phyloP scores from a whole-genome alignment of 1,284 basidiomycete genomes.

The Sparassis latifolia region DNA sequence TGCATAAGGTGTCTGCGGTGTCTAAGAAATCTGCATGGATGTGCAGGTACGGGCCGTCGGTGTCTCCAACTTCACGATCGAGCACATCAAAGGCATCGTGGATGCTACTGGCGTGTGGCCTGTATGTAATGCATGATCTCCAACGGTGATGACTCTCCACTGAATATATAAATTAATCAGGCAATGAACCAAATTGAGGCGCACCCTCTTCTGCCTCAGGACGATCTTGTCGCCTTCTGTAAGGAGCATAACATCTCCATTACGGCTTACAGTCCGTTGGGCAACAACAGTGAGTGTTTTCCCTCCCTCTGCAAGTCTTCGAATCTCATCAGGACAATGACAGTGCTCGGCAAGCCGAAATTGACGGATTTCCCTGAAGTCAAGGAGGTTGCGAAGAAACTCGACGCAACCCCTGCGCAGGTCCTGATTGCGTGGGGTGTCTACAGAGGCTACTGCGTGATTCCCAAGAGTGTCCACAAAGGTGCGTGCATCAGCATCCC shows the following conservation, averaged over 20 bases:
- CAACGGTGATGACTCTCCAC: no score
- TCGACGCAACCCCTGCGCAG: slow-evolving; percentile 42
- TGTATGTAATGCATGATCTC: no score
- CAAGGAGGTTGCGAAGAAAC: slow-evolving; percentile 39
- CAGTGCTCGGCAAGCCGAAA: slow-evolving; percentile 51
- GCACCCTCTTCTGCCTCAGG: no score
- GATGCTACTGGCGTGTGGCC: no score
- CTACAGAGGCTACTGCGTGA: slow-evolving; percentile 34
- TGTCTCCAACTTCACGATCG: no score
- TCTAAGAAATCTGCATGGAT: slow-evolving; percentile 54
- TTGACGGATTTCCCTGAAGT: slow-evolving; percentile 58
- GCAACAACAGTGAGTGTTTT: slow-evolving; percentile 57
- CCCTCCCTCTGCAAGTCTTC: background rate
- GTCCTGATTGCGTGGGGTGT: slow-evolving; percentile 49
- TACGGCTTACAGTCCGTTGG: slow-evolving; percentile 83
- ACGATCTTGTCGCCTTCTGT: slow-evolving; percentile 60
- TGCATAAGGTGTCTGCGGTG: slow-evolving; percentile 53
- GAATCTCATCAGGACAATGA: background rate
- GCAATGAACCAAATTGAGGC: no score
- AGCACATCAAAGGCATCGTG: no score
- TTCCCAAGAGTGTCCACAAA: slow-evolving; percentile 42
- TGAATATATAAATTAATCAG: no score
- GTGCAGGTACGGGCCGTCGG: no score
- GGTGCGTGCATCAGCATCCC: no score
- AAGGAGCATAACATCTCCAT: slow-evolving; percentile 71